phyloP scores from a whole-genome alignment of 2,329 filamentous ascomycete genomes.

The Fusarium sp. region DNA sequence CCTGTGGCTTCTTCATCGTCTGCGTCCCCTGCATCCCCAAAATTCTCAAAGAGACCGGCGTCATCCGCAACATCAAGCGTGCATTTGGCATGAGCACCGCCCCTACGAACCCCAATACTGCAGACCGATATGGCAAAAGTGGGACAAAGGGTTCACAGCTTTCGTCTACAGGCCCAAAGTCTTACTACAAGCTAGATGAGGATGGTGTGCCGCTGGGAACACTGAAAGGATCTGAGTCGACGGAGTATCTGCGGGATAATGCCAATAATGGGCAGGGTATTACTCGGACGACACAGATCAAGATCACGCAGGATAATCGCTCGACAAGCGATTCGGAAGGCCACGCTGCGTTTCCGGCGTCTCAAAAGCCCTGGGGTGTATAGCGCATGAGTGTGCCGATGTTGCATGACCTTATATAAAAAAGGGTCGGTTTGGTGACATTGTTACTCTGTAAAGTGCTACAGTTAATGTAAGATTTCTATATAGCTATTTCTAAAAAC shows the following conservation, averaged over 20 bases:
- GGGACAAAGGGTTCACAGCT: background rate
- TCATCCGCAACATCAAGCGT: constrained; percentile 32
- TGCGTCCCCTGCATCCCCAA: constrained; percentile 6
- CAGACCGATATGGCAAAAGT: background rate
- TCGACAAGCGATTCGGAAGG: background rate
- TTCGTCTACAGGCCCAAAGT: background rate
- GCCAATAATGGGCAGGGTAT: background rate
- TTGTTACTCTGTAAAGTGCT: background rate
- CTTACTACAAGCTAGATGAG: constrained; percentile 2
- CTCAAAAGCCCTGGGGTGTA: background rate
- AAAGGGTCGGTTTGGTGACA: background rate
- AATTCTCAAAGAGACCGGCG: constrained; percentile 23
- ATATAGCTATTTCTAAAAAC: background rate
- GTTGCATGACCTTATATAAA: background rate
- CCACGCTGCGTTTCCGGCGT: background rate
- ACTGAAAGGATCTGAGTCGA: background rate
- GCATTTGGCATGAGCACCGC: constrained; percentile 26
- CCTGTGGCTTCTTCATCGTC: constrained; percentile 12
- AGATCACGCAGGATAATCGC: background rate
- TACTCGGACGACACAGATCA: background rate
- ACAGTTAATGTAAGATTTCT: background rate
- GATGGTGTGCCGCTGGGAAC: background rate
- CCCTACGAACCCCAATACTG: background rate
- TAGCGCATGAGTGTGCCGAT: background rate
- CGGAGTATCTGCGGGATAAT: background rate